These are phyloP conservation scores for Cephalotrichum gorgonifer DNA, from an alignment of 2,329 filamentous ascomycete genomes.

Conservation along the genomic window DNA sequence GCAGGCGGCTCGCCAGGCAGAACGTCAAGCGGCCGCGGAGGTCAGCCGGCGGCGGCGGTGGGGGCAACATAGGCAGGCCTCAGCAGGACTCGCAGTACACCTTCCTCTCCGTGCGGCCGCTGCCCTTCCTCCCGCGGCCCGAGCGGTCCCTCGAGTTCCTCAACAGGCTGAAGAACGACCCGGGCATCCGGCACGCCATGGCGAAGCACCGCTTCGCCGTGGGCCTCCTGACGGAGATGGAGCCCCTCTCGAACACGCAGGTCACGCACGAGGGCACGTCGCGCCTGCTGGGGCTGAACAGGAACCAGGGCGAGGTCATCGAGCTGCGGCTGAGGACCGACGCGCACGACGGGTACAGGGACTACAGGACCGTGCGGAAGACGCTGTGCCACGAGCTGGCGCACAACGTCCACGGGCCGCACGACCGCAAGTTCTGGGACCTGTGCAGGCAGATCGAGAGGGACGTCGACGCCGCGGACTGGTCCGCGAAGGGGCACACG, in stretches of 20 bases:
- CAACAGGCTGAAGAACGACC: slow-evolving; percentile 66
- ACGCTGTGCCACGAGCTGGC: slow-evolving; percentile 93
- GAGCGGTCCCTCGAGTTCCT: slow-evolving; percentile 63
- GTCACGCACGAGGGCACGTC: slow-evolving; percentile 60
- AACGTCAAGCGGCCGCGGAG: slow-evolving; percentile 7
- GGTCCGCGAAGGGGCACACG: slow-evolving; percentile 58
- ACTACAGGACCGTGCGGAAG: slow-evolving; percentile 83
- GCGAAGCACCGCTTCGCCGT: slow-evolving; percentile 75
- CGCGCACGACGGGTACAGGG: slow-evolving; percentile 83
- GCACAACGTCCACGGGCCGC: slow-evolving; percentile 78
- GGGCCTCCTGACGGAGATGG: slow-evolving; percentile 87
- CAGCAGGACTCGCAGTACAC: slow-evolving; percentile 60
- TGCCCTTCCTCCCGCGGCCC: slow-evolving; percentile 68
- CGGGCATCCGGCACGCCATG: slow-evolving; percentile 80
- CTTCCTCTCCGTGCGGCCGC: slow-evolving; percentile 66
- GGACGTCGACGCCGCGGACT: slow-evolving; percentile 72
- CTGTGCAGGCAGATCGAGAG: slow-evolving; percentile 77
- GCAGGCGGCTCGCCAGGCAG: slow-evolving; percentile 10
- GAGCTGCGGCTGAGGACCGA: slow-evolving; percentile 88
- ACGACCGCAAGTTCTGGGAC: slow-evolving; percentile 84
- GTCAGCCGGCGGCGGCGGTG: slow-evolving; percentile 13
- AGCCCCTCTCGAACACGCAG: slow-evolving; percentile 69
- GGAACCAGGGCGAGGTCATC: slow-evolving; percentile 81
- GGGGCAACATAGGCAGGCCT: background rate
- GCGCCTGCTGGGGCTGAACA: slow-evolving; percentile 74